Evolutionary conservation across 1,139 yeast genomes (phyloP).

Genomic region (Arxiozyma slooffiae): DNA sequence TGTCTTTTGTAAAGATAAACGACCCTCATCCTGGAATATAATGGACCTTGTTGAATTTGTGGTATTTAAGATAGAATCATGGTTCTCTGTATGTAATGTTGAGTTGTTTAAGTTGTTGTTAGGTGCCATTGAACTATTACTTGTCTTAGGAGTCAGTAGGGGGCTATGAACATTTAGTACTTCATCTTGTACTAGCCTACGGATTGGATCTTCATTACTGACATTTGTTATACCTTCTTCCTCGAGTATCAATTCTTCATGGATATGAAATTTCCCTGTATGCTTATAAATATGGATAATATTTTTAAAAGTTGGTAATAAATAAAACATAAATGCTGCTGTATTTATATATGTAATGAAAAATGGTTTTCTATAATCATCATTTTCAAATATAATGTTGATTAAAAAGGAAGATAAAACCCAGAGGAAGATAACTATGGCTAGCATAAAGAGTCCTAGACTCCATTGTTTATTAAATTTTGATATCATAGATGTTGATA

Average conservation of each 20-base stretch:
- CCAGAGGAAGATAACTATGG: conserved; percentile 76
- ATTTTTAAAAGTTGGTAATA: conserved; percentile 49
- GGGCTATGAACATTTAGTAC: conserved; percentile 23
- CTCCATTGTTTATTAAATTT: conserved; percentile 42
- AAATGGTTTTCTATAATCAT: conserved; percentile 79
- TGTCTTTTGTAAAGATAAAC: conserved; percentile 38
- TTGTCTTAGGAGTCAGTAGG: conserved; percentile 3
- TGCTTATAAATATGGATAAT: conserved; percentile 23
- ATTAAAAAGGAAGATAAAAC: conserved; percentile 76
- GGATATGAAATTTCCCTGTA: conserved; percentile 28
- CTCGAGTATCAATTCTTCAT: conserved; percentile 21
- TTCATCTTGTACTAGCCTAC: conserved; percentile 6
- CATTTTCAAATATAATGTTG: conserved; percentile 59
- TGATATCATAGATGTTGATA: conserved; percentile 7
- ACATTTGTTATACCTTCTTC: conserved; percentile 18
- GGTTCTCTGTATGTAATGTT: not conserved
- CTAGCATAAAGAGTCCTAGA: conserved; percentile 61
- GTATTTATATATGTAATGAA: conserved; percentile 87
- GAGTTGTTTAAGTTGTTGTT: not conserved
- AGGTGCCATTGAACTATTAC: conserved; percentile 9
- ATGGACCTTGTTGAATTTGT: not conserved
- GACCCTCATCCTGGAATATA: conserved; percentile 16
- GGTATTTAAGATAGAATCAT: not conserved
- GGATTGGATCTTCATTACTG: conserved; percentile 1
- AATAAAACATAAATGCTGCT: conserved; percentile 67